Base-by-base conservation (phyloP, 495 filamentous ascomycete species). In the Tirmania nivea region DNA sequence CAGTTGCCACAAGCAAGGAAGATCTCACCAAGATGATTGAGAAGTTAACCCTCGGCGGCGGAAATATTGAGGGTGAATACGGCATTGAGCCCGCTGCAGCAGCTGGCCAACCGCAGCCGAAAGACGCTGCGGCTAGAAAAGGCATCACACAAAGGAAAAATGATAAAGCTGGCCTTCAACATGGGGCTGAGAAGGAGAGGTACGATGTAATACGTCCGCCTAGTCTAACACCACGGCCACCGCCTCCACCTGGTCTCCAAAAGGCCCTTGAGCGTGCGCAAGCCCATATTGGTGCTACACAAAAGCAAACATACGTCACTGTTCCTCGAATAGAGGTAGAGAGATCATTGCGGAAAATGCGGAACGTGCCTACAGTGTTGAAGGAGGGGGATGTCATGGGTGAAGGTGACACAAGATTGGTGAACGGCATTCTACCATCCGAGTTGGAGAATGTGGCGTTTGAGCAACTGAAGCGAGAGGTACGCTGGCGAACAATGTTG, bases 401-500 rank as follows among this genome's bases (percentile, higher is more conserved):
- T 19, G 83, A 86, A 62, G 86, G 86, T 19, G 90, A 94, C 60
- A 89, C 86, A 0, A 73, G 69, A 25, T 75, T 96, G 50, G 68
- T 93, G 19, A 70, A 78, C 56, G 73, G 87, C 56, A 66, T 92
- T 48, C 71, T 89, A 5, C 68, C 73, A 0, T 51, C 57, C 1
- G 57, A 71, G 35, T 56, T 79, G 8, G 69, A 73, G 12, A 58
- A 71, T n/a, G 68, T 69, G 51, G 74, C 78, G 21, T 94, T 92
- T 62, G 72, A 80, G n/a, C 73, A 70, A 34, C 70, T 93, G 10
- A 73, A 76, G 52, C 67, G 74, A 19, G 90, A 96, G 63, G 81
- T 96, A 1, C 69, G 71, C 58, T 97, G 89, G 88, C 80, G 87
- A 58, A 81, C 76, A 54, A 97, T 97, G 90, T 81, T 79, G 52